A percentile compares a stretch with the other conserved stretches of the same genome.
These are phyloP conservation scores for Heliosperma pusillum DNA, from an alignment of 148 eudicot genomes.

Conservation along the genomic window DNA sequence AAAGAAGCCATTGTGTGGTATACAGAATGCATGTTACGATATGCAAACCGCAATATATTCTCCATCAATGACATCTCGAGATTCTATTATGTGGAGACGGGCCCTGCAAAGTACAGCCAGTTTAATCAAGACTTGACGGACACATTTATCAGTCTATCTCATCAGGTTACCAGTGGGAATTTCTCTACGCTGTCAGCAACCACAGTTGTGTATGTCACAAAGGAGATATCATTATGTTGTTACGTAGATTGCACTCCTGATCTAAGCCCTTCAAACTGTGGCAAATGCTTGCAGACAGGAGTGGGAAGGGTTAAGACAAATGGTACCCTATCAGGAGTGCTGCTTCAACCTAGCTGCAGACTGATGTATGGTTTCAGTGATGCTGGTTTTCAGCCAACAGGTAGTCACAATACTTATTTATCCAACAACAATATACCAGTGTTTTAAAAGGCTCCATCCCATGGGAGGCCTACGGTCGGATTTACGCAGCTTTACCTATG, in stretches of 20 bases:
- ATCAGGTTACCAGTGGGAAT: conserved; percentile 14
- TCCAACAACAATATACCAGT: no score
- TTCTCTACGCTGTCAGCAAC: conserved; percentile 17
- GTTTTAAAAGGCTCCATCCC: no score
- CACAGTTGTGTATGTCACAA: conserved; percentile 12
- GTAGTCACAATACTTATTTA: not conserved
- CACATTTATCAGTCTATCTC: conserved; percentile 11
- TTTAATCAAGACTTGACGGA: conserved; percentile 6
- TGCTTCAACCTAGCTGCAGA: conserved; percentile 29
- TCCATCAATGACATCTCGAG: conserved; percentile 15
- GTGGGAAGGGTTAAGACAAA: conserved; percentile 3
- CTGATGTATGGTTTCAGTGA: conserved; percentile 25
- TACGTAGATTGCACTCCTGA: conserved; percentile 28
- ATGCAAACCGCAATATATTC: conserved; percentile 19
- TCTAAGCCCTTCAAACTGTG: conserved; percentile 21
- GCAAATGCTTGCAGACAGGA: conserved; percentile 21
- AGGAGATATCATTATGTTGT: not conserved
- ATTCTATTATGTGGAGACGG: not conserved
- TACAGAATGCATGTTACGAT: conserved; percentile 26
- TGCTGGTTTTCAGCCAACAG: conserved; percentile 12
- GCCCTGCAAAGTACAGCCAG: not conserved
- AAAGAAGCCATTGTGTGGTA: conserved; percentile 30
- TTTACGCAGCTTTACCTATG: no score
- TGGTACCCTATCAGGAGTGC: conserved; percentile 12
- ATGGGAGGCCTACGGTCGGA: no score